phyloP scores from a whole-genome alignment of 2,329 filamentous ascomycete species.

The Colletotrichum sidae region DNA sequence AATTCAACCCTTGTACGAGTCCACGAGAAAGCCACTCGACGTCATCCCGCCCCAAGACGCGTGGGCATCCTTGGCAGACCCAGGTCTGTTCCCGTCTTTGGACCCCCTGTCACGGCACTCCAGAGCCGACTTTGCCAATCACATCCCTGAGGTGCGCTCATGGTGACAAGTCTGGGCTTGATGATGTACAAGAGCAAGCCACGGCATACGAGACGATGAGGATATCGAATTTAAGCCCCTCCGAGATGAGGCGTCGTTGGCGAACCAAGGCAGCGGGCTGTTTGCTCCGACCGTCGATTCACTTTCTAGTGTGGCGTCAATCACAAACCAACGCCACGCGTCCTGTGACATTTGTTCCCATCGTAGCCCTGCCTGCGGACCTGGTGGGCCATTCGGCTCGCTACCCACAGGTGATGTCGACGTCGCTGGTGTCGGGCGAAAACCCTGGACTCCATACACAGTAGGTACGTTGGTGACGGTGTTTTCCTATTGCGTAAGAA shows the following conservation, averaged over 20 bases:
- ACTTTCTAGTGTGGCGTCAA: not conserved
- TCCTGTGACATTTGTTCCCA: not conserved
- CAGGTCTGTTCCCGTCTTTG: conserved; percentile 20
- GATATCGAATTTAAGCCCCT: not conserved
- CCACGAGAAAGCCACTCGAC: conserved; percentile 16
- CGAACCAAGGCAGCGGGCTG: not conserved
- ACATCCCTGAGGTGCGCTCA: not conserved
- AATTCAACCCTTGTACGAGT: not conserved
- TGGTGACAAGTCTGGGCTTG: conserved; percentile 10
- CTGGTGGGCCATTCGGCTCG: not conserved
- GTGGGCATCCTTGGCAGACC: conserved; percentile 21
- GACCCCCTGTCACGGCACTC: conserved; percentile 25
- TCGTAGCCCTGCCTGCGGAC: too few species aligned
- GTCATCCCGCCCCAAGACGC: conserved; percentile 34
- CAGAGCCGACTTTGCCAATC: conserved; percentile 35
- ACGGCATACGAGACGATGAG: conserved; percentile 23
- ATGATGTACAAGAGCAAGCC: conserved; percentile 24
- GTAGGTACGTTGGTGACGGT: too few species aligned
- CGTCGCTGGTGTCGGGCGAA: too few species aligned
- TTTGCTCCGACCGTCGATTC: conserved; percentile 9
- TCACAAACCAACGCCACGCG: not conserved
- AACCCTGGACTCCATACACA: too few species aligned
- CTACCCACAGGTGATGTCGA: not conserved
- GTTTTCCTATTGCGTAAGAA: too few species aligned
- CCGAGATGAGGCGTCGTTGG: not conserved